These are phyloP conservation scores for Polyplosphaeria fusca DNA, from an alignment of 495 filamentous ascomycete species.

Conservation along the genomic window DNA sequence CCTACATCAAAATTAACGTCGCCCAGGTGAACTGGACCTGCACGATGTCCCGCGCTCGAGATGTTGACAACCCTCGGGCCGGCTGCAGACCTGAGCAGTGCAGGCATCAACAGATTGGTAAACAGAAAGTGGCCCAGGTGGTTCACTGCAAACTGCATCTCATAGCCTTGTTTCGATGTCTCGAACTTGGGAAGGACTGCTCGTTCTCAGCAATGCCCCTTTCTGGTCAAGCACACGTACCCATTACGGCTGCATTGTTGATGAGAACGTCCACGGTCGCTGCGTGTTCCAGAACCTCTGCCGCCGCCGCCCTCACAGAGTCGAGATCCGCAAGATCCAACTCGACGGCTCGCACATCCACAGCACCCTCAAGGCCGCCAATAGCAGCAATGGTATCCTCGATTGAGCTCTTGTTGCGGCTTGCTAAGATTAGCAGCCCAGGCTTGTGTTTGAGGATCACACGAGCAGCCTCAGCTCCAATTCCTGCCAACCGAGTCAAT, in stretches of 20 bases:
- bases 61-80: conserved; percentile 23
- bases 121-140: conserved; percentile 32
- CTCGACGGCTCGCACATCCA: conserved; percentile 41
- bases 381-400: conserved; percentile 47
- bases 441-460: conserved; percentile 35
- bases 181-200: conserved; percentile 5
- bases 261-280: conserved; percentile 20
- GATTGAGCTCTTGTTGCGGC: conserved; percentile 49
- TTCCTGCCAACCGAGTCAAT: too few relatives aligned
- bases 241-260: conserved; percentile 27
- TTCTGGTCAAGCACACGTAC: neutral
- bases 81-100: conserved; percentile 6
- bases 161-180: conserved; percentile 20
- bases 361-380: conserved; percentile 31
- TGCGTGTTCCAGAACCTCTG: conserved; percentile 40
- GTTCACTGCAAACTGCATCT: conserved; percentile 30
- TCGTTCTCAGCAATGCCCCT: neutral
- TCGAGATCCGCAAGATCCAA: conserved; percentile 49
- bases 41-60: conserved; percentile 17
- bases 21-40: conserved; percentile 4
- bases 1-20: too few relatives aligned
- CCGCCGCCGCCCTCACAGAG: conserved; percentile 45
- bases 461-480: conserved; percentile 10
- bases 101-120: conserved; percentile 24
- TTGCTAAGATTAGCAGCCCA: conserved; percentile 50